These are phyloP conservation scores for Thermothielavioides terrestris DNA, from an alignment of 495 filamentous ascomycete species.

Conservation along the genomic window DNA sequence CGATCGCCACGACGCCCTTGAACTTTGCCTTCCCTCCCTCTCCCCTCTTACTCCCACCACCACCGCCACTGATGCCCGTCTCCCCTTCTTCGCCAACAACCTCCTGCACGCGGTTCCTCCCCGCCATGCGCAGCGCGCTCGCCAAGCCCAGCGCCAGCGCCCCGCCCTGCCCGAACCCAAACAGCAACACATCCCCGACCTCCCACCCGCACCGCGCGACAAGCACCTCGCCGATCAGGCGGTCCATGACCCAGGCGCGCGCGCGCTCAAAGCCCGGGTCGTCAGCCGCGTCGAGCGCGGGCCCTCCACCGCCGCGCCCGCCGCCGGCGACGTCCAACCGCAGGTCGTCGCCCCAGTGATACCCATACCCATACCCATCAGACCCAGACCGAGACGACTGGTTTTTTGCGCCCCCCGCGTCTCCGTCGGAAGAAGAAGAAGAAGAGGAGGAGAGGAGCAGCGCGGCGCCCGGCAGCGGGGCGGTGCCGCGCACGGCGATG, in stretches of 20 bases:
- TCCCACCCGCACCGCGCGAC: conserved; percentile 63
- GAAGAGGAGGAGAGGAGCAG: conserved; percentile 30
- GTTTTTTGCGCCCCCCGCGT: background rate
- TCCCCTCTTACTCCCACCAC: background rate
- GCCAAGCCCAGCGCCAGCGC: conserved; percentile 60
- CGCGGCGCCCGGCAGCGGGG: conserved; percentile 64
- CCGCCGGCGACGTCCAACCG: too few species aligned
- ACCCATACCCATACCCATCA: too few species aligned
- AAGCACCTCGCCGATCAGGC: conserved; percentile 53
- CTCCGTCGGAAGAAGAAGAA: too few species aligned
- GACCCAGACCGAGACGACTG: too few species aligned
- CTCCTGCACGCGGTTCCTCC: conserved; percentile 17
- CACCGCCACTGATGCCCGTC: too few species aligned
- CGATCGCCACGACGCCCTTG: conserved; percentile 68
- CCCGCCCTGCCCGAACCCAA: conserved; percentile 85
- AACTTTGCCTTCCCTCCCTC: conserved; percentile 13
- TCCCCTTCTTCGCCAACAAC: background rate
- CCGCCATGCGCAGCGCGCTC: conserved; percentile 30
- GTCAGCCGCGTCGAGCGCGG: too few species aligned
- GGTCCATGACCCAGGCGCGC: conserved; percentile 39
- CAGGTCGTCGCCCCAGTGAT: conserved; percentile 92
- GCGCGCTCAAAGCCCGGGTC: conserved; percentile 67
- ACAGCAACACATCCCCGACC: conserved; percentile 58
- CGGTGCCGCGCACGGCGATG: conserved; percentile 66
- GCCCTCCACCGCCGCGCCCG: conserved; percentile 47